Base-by-base conservation (phyloP, 23 red algal species). In the Agarophyton chilense region DNA sequence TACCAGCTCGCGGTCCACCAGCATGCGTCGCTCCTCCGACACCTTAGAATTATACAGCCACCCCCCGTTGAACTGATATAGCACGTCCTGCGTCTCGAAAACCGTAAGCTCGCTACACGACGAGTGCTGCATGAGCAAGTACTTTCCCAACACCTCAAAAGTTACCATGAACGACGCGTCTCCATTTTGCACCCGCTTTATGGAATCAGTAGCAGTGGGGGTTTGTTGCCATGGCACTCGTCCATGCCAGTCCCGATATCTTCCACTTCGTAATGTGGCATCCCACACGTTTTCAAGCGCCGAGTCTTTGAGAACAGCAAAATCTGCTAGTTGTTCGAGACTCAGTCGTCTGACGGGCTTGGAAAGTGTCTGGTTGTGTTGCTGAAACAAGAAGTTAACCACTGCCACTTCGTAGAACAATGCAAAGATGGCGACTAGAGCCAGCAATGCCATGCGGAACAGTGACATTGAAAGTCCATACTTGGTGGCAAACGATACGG, bases 401-500 rank as follows among this genome's bases (percentile, higher is more conserved):
- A 86, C 82, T n/a, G 82, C 82, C 33, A 86, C 82, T 24, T 86
- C 82, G 60, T 86, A 86, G 43, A 86, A 86, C 12, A 86, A 31
- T 1, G 82, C 82, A 49, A 86, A 86, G 60, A 86, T 67, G 13
- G 33, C 60, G n/a, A 70, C 26, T 12, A 86, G 31, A 1, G 82
- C 82, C 24, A 86, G 38, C 31, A 86, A 35, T 16, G 82, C 60
- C 31, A 72, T 57, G 9, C 82, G 60, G 36, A 86, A 86, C 44
- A 86, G 19, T 32, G 82, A 70, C 62, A 86, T 72, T 11, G 60
- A 39, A 25, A 86, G 51, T 2, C 82, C 82, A 19, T 86, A 86
- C 65, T 86, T 86, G 42, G 60, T 72, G 25, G 62, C 64, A 36
- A 83, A 83, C 24, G 55, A 46, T 56, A 83, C 22, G 38, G 79